Conservation (phyloP, 2,329 filamentous ascomycete species). For the Lachnellula cervina region DNA sequence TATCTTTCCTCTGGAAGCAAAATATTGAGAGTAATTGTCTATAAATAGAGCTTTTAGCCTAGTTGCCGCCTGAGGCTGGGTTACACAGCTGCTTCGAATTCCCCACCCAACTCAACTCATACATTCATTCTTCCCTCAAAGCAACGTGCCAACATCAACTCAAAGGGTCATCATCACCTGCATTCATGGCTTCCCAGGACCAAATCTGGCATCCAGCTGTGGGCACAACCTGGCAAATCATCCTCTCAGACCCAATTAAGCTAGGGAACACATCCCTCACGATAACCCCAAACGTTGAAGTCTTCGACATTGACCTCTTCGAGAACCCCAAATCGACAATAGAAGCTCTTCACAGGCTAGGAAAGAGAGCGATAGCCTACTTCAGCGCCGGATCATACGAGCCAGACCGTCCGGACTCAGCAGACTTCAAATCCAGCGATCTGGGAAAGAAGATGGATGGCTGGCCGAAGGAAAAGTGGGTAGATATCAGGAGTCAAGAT, state of each 20-base stretch:
- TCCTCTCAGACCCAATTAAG: not conserved
- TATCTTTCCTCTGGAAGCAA: too few relatives aligned
- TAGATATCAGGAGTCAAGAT: constrained; percentile 49
- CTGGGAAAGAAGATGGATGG: constrained; percentile 53
- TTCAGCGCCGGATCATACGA: constrained; percentile 69
- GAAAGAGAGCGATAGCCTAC: constrained; percentile 65
- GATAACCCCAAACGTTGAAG: constrained; percentile 20
- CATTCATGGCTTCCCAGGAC: too few relatives aligned
- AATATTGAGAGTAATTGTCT: too few relatives aligned
- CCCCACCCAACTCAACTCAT: too few relatives aligned
- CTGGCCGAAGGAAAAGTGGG: constrained; percentile 63
- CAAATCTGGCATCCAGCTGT: constrained; percentile 4
- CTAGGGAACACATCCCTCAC: too few relatives aligned
- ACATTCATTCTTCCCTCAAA: too few relatives aligned
- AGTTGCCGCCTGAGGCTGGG: too few relatives aligned
- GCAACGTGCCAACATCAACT: too few relatives aligned
- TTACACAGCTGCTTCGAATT: too few relatives aligned
- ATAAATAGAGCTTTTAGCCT: too few relatives aligned
- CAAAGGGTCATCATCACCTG: too few relatives aligned
- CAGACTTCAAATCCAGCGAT: constrained; percentile 48
- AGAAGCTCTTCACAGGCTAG: constrained; percentile 40
- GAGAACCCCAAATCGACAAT: constrained; percentile 45
- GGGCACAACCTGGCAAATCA: constrained; percentile 12
- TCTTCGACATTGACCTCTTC: constrained; percentile 35
- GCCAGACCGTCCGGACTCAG: constrained; percentile 50